phyloP scores from a whole-genome alignment of 208 protist species.

The Wallacemonas rigidus region DNA sequence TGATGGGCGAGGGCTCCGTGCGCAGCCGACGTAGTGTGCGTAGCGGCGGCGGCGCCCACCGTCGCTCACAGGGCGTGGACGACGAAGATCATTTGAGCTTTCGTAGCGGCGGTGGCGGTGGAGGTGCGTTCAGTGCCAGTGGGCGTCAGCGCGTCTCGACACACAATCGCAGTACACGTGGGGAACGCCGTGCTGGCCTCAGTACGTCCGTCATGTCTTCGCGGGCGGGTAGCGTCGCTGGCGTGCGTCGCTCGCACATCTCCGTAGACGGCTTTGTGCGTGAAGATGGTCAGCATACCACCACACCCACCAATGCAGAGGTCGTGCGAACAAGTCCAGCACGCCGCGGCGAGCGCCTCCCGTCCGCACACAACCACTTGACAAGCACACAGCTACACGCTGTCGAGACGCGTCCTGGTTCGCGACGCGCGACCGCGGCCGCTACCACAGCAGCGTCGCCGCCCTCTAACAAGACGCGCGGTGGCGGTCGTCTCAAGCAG shows the following conservation, averaged over 20 bases:
- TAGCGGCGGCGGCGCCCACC: neutral
- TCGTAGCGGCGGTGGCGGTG: neutral
- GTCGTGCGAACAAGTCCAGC: neutral
- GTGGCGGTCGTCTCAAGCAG: neutral
- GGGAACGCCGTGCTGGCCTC: neutral
- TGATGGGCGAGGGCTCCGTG: neutral
- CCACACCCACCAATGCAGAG: neutral
- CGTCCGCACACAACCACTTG: neutral
- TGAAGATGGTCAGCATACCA: neutral
- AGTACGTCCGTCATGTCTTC: neutral
- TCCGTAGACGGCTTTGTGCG: slow-evolving; percentile 13
- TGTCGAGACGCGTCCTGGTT: neutral
- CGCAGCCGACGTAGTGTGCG: slow-evolving; percentile 3
- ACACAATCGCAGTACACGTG: neutral
- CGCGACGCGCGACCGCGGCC: too few relatives aligned
- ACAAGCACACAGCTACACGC: neutral
- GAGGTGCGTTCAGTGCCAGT: too few relatives aligned
- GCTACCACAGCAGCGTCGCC: too few relatives aligned
- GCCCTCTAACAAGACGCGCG: too few relatives aligned
- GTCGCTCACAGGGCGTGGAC: neutral
- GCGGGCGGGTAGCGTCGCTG: neutral
- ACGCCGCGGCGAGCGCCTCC: neutral
- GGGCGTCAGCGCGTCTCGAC: too few relatives aligned
- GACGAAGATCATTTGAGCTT: neutral
- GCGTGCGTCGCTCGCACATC: slow-evolving; percentile 3